Evolutionary conservation across 2,329 filamentous ascomycete genomes (phyloP).

Genomic region (Claviceps pazoutovae): DNA sequence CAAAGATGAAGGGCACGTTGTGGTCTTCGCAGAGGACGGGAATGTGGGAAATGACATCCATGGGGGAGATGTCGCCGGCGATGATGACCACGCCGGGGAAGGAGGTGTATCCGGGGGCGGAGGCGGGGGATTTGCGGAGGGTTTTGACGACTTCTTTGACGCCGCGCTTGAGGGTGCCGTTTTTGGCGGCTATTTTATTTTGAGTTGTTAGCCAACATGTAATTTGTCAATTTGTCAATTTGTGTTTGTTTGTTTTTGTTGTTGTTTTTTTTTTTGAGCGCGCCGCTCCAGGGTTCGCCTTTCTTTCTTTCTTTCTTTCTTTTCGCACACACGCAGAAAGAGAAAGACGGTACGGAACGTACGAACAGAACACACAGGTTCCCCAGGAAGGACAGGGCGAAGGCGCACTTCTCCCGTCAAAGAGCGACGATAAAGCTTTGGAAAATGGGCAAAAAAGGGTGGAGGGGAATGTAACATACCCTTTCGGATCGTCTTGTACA

Average conservation of each 20-base stretch:
- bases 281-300: neutral
- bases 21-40: slow-evolving; percentile 97
- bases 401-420: neutral
- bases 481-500: slow-evolving; percentile 42
- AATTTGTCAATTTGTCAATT: neutral
- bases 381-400: neutral
- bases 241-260: too few relatives aligned
- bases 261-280: neutral
- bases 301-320: neutral
- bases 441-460: slow-evolving; percentile 2
- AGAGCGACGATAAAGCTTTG: neutral
- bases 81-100: slow-evolving; percentile 74
- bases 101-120: slow-evolving; percentile 47
- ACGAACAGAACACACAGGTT: too few relatives aligned
- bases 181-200: slow-evolving; percentile 60
- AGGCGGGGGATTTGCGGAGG: slow-evolving; percentile 75
- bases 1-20: slow-evolving; percentile 92
- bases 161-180: slow-evolving; percentile 90
- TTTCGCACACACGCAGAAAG: neutral
- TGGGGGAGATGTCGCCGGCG: slow-evolving; percentile 92
- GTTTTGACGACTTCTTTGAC: slow-evolving; percentile 99
- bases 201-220: neutral
- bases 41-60: slow-evolving; percentile 97
- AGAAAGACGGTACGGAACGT: too few relatives aligned
- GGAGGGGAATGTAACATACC: slow-evolving; percentile 26